A percentile compares a stretch with the other conserved stretches of the same genome.
Conservation (phyloP, 2,329 filamentous ascomycete species). For the Microcyclospora tardicrescens region DNA sequence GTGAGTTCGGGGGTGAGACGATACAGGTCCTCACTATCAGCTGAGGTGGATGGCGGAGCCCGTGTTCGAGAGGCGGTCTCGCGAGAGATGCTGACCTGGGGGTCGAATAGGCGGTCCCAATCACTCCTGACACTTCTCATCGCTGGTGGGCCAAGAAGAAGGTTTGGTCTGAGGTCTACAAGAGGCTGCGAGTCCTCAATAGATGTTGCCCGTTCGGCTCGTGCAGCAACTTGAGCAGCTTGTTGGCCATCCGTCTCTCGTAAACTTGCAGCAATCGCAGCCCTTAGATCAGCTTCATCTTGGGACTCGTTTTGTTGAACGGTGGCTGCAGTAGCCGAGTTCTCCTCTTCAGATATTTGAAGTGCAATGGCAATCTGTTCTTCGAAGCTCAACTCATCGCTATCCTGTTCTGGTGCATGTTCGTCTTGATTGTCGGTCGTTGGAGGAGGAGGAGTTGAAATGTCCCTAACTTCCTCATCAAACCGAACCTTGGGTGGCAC, state of each 20-base stretch:
- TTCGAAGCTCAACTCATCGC: slow-evolving; percentile 20
- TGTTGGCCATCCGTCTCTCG: slow-evolving; percentile 16
- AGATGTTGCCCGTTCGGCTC: slow-evolving; percentile 7
- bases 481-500: slow-evolving; percentile 32
- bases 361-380: slow-evolving; percentile 26
- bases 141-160: slow-evolving; percentile 7
- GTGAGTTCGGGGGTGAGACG: slow-evolving; percentile 21
- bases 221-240: slow-evolving; percentile 9
- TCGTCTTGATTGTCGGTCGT: slow-evolving; percentile 1
- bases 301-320: slow-evolving; percentile 11
- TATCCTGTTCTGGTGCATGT: slow-evolving; percentile 7
- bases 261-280: slow-evolving; percentile 24
- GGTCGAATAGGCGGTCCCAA: slow-evolving; percentile 13
- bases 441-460: slow-evolving; percentile 2
- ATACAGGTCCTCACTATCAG: slow-evolving; percentile 17
- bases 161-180: slow-evolving; percentile 16
- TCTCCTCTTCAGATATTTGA: slow-evolving; percentile 23
- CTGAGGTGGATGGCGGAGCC: slow-evolving; percentile 4
- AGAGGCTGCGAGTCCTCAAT: slow-evolving; percentile 10
- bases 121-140: slow-evolving; percentile 4
- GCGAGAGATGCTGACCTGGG: not conserved
- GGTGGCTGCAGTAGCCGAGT: slow-evolving; percentile 11
- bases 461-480: slow-evolving; percentile 10
- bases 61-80: too few species aligned
- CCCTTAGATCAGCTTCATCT: slow-evolving; percentile 17